Base-by-base conservation (phyloP, 2,329 filamentous ascomycete species). In the Xylariaceae sp. region DNA sequence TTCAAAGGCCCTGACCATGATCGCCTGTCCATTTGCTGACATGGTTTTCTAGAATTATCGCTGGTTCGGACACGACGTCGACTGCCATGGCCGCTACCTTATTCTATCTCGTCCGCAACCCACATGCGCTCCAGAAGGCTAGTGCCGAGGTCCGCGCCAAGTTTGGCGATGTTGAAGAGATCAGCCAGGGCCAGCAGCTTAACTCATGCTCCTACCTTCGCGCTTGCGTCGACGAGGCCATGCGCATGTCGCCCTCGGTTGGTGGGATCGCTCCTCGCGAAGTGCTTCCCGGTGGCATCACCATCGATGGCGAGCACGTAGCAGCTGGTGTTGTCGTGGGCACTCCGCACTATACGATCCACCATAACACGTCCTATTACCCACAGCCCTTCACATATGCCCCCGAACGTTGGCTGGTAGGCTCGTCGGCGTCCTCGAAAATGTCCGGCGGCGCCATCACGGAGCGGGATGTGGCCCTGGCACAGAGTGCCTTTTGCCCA, bases 401-500 rank as follows among this genome's bases (percentile, higher is more conserved):
- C 2, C 86, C 86, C 0, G 85, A 89, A 74, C 80, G 86, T 20
- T 89, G 86, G 86, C 73, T 88, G 13, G 71, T 72, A 1, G 81
- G 79, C 3, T 20, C 55, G 3, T 21, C 51, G 20, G 52, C 44
- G 4, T 75, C 73, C 36, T 63, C 64, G 60, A 68, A 78, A 69
- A 66, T 69, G 63, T 36, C 55, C 67, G 23, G 68, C 58, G 24
- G 69, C 50, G 61, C 67, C 24, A 77, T 78, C 1, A 79, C 73
- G 4, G 78, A 80, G 52, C 76, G 78, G 1, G 80, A 83, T 46
- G 73, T 83, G 1, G 73, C 77, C 2, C 65, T 75, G 4, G 86
- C 88, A 2, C 81, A 87, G 44, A 79, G 77, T 27, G 89, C 89
- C 0, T 93, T 89, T 72, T 91, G 86, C 58, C 87, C 90, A 1